These are phyloP conservation scores for Lipomyces kockii DNA, from an alignment of 805 yeast species.

Conservation along the genomic window DNA sequence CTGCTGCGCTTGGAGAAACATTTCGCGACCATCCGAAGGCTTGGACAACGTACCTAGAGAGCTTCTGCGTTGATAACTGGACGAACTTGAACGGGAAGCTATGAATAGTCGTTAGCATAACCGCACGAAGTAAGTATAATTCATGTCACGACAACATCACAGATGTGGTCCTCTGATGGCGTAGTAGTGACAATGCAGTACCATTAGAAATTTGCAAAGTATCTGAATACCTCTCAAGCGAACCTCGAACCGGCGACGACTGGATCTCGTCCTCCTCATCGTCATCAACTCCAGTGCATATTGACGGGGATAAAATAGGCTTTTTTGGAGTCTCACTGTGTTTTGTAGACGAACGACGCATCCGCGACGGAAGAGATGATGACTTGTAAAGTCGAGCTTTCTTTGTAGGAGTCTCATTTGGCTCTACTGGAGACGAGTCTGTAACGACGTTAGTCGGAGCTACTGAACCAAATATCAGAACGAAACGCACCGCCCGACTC, in stretches of 20 bases:
- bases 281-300: not conserved
- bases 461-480: not conserved
- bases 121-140: not conserved
- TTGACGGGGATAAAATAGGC: not conserved
- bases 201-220: slow-evolving; percentile 9
- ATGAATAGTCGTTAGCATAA: not conserved
- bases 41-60: not conserved
- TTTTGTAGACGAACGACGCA: not conserved
- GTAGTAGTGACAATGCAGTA: not conserved
- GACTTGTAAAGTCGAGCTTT: not conserved
- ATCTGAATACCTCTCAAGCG: slow-evolving; percentile 8
- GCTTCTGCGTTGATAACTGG: not conserved
- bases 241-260: slow-evolving; percentile 10
- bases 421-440: not conserved
- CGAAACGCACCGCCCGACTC: not conserved
- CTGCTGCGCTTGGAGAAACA: not conserved
- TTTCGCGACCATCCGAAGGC: not conserved
- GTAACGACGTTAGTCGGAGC: not conserved
- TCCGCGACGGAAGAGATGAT: not conserved
- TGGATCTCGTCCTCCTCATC: slow-evolving; percentile 9
- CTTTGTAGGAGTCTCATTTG: slow-evolving; percentile 1
- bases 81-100: not conserved
- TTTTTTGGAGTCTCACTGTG: not conserved
- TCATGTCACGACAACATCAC: not conserved
- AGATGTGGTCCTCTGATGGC: not conserved